Percentiles rank a stretch among this genome's conserved stretches.
These are phyloP conservation scores for Ricinus communis DNA, from an alignment of 345 rosid genomes.

Conservation along the genomic window DNA sequence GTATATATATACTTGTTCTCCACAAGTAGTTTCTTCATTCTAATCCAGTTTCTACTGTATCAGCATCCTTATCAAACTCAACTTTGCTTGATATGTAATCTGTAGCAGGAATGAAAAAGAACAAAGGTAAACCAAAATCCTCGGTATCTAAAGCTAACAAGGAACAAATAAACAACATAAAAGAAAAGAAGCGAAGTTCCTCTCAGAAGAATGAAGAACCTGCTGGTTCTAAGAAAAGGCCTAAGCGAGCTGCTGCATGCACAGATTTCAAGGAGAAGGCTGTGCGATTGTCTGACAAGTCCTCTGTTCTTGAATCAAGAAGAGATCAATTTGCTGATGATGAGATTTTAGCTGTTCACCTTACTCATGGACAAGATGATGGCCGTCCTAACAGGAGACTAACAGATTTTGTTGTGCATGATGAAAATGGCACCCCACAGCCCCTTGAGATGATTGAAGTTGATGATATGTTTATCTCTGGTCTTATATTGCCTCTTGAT, in stretches of 20 bases:
- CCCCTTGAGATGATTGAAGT: constrained; percentile 36
- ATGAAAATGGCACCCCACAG: constrained; percentile 21
- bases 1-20: neutral
- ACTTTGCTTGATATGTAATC: neutral
- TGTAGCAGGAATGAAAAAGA: constrained; percentile 10
- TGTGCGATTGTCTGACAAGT: constrained; percentile 37
- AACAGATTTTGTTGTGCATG: constrained; percentile 28
- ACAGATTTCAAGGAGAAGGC: constrained; percentile 62
- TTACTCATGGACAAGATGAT: constrained; percentile 22
- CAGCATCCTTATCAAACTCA: neutral
- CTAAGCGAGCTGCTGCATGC: constrained; percentile 80
- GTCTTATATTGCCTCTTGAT: constrained; percentile 26
- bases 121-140: constrained; percentile 7
- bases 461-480: constrained; percentile 27
- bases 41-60: neutral
- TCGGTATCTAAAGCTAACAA: constrained; percentile 5
- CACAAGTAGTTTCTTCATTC: neutral
- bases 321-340: constrained; percentile 45
- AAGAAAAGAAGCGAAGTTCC: constrained; percentile 32
- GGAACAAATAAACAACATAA: constrained; percentile 2
- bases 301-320: constrained; percentile 48
- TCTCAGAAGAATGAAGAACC: constrained; percentile 27
- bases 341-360: constrained; percentile 33
- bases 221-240: constrained; percentile 41
- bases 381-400: constrained; percentile 26